Evolutionary conservation across 148 eudicot genomes (phyloP).

Genomic region (Mesembryanthemum crystallinum): DNA sequence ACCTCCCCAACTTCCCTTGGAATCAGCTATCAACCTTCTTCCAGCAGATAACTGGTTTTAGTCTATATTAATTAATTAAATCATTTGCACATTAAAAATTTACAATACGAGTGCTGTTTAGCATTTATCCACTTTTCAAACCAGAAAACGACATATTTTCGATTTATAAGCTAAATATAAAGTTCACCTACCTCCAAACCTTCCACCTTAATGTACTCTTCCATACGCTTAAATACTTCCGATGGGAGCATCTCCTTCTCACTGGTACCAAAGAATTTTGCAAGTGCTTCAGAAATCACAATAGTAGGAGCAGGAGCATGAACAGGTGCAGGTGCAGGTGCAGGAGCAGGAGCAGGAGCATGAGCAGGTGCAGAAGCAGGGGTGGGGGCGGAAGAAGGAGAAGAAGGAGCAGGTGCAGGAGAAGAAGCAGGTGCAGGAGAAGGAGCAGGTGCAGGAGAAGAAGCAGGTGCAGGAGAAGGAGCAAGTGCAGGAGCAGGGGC

Average conservation of each 20-base stretch:
- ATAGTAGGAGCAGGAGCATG: not conserved
- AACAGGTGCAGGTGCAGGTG: not conserved
- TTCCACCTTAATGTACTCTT: constrained; percentile 40
- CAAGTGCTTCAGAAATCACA: constrained; percentile 45
- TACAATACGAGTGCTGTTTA: no score
- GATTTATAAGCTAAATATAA: not conserved
- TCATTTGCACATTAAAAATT: no score
- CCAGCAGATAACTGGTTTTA: not conserved
- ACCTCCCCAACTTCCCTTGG: not conserved
- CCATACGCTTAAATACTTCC: constrained; percentile 37
- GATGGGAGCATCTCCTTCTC: constrained; percentile 41
- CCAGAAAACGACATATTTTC: no score
- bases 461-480: not conserved
- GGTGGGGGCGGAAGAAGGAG: not conserved
- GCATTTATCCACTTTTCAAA: no score
- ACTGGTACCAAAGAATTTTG: constrained; percentile 39
- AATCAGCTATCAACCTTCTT: not conserved
- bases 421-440: no score
- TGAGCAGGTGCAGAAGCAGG: not conserved
- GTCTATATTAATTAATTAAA: not conserved
- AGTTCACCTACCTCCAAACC: constrained; percentile 42
- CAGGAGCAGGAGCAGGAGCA: not conserved
- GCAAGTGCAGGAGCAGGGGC: not conserved
- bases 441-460: not conserved
- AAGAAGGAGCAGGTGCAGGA: not conserved